Base-by-base conservation (phyloP, 495 filamentous ascomycete genomes). In the Daldinia bambusicola region DNA sequence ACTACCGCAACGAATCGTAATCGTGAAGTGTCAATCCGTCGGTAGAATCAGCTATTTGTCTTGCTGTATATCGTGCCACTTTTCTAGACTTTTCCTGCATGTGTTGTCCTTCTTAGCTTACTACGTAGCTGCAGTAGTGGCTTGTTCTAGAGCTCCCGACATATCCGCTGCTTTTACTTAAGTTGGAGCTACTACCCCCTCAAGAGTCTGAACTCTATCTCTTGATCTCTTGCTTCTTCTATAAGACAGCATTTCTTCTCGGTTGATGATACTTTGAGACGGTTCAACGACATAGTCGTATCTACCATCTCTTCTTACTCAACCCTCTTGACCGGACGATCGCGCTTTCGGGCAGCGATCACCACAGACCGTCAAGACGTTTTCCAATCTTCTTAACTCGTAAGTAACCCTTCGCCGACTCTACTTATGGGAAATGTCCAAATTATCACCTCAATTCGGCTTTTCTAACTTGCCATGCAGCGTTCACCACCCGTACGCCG, bases 401-500 rank as follows among this genome's bases (percentile, higher is more conserved):
- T 94, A 87, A 76, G 91, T 69, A 64, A 59, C 16, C 37, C 6
- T 48, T 34, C 32, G 14, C 13, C n/a, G 14, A 41, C 36, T 45
- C 0, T 36, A 36, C 20, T 0, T 9, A 48, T 20, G 32, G 7
- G 0, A 7, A 60, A 62, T 60, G 55, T 34, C 30, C 26, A 22
- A 16, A 52, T 52, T 20, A 30, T 26, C 3, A 26, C 26, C 26
- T 26, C 26, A 13, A 61, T 18, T 61, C 43, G 9, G 20, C 16
- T 22, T 48, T 48, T 48, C 71, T 72, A 31, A 69, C 55, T 2
- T 48, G 14, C 56, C 9, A 30, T 22, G 52, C 76, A 95, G 95
- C 76, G 88, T 91, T 83, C 95, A 98, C 85, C 92, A 98, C 89
- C 93, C 94, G 84, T 97, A 92, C 90, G 95, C 96, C 89, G 90